Conservation (phyloP, 306 rosid species). For the Glycine tomentella region DNA sequence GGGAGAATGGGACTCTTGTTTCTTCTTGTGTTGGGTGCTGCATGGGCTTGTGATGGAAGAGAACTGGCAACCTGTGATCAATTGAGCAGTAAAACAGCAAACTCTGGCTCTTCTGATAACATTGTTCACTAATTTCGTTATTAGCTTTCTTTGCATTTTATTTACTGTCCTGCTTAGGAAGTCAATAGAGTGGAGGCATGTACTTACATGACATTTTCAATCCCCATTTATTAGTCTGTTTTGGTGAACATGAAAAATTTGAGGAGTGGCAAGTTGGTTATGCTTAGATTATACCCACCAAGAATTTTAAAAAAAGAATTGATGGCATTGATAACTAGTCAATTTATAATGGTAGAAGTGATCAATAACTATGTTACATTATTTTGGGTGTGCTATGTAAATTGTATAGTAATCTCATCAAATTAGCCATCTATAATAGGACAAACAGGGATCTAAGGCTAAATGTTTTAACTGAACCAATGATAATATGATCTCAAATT, state of each 20-base stretch:
- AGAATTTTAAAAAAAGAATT: neutral
- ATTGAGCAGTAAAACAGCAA: conserved; percentile 15
- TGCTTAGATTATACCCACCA: conserved; percentile 8
- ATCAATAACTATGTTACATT: no score
- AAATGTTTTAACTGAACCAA: neutral
- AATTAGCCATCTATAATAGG: no score
- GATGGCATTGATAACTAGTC: neutral
- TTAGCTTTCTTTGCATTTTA: conserved; percentile 11
- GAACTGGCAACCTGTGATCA: conserved; percentile 33
- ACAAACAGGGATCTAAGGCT: no score
- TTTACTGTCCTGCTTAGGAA: conserved; percentile 11
- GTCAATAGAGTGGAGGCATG: conserved; percentile 12
- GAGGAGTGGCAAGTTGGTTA: neutral
- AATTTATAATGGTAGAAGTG: neutral
- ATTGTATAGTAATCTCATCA: no score
- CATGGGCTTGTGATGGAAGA: conserved; percentile 69
- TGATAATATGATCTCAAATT: neutral
- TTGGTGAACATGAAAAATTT: neutral
- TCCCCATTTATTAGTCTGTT: conserved; percentile 1
- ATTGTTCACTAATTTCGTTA: neutral
- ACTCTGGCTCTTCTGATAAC: conserved; percentile 36
- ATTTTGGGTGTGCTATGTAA: no score
- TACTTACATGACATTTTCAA: conserved; percentile 5
- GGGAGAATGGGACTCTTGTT: conserved; percentile 60
- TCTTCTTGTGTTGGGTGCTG: conserved; percentile 59